phyloP scores from a whole-genome alignment of 768 basidiomycete genomes.

The Gautieria morchelliformis region DNA sequence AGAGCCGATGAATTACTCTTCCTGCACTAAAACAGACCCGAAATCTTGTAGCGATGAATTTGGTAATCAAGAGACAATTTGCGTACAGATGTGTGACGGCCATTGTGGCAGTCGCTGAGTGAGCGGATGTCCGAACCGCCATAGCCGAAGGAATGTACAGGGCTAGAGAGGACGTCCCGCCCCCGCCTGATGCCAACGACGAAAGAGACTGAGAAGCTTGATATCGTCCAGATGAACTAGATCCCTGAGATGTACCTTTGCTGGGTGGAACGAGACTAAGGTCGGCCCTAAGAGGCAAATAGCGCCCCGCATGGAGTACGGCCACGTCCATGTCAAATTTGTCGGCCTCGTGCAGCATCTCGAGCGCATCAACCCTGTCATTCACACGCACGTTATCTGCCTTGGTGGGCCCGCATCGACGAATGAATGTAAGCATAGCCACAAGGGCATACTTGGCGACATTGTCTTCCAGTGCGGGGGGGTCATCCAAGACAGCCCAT shows the following conservation, averaged over 20 bases:
- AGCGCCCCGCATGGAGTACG: not conserved
- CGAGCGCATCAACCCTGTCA: not conserved
- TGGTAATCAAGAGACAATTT: constrained; percentile 2
- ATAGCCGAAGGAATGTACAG: constrained; percentile 4
- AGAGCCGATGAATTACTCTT: constrained; percentile 76
- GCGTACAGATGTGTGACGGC: constrained; percentile 10
- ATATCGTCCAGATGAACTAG: not conserved
- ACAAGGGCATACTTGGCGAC: not conserved
- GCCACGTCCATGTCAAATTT: not conserved
- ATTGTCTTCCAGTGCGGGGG: not conserved
- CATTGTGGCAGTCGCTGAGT: constrained; percentile 1
- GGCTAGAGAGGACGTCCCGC: not conserved
- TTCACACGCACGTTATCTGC: not conserved
- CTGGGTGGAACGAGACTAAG: not conserved
- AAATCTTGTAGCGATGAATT: not conserved
- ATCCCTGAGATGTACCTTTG: not conserved
- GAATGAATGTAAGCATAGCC: not conserved
- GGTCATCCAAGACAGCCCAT: not conserved
- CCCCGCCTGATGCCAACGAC: not conserved
- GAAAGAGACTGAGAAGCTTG: not conserved
- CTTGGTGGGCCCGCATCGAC: constrained; percentile 3
- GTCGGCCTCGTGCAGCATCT: not conserved
- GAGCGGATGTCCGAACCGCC: constrained; percentile 4
- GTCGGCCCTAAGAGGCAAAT: not conserved
- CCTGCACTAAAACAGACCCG: constrained; percentile 31